phyloP scores from a whole-genome alignment of 805 yeast species.

The Ogataea populi-albae region DNA sequence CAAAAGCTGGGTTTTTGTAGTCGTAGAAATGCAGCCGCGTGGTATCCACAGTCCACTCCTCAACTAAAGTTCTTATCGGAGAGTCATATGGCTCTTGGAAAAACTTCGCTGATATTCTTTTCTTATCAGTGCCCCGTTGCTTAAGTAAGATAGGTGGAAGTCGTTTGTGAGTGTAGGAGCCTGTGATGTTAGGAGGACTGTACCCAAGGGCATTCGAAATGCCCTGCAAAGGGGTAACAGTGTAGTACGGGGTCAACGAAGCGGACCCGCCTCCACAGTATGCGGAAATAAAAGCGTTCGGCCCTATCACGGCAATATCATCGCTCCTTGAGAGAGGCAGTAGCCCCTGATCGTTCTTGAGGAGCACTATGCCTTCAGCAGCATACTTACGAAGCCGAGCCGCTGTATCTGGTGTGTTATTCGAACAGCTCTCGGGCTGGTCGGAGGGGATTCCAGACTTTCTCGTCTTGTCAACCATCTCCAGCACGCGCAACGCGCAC shows the following conservation, averaged over 20 bases:
- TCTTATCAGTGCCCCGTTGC: no score
- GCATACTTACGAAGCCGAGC: constrained; percentile 43
- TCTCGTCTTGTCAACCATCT: constrained; percentile 43
- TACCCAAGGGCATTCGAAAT: constrained; percentile 32
- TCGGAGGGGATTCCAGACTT: constrained; percentile 41
- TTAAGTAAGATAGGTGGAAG: no score
- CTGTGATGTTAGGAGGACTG: constrained; percentile 26
- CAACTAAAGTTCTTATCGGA: constrained; percentile 21
- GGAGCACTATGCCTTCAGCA: constrained; percentile 51
- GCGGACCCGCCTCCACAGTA: constrained; percentile 64
- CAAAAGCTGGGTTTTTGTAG: constrained; percentile 4
- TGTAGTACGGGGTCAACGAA: constrained; percentile 44
- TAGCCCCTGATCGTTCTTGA: constrained; percentile 47
- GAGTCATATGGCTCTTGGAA: no score
- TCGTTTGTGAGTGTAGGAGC: constrained; percentile 35
- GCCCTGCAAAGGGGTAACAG: constrained; percentile 47
- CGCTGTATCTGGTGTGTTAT: constrained; percentile 48
- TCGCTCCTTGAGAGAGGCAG: constrained; percentile 47
- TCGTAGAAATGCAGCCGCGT: constrained; percentile 11
- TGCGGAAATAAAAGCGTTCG: constrained; percentile 17
- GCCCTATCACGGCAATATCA: constrained; percentile 51
- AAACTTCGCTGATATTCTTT: no score
- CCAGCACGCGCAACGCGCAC: constrained; percentile 46
- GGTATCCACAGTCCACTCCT: constrained; percentile 9
- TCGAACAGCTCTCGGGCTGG: constrained; percentile 37